These are phyloP conservation scores for Diddensiella transvaalensis DNA, from an alignment of 805 yeast genomes.

Conservation along the genomic window DNA sequence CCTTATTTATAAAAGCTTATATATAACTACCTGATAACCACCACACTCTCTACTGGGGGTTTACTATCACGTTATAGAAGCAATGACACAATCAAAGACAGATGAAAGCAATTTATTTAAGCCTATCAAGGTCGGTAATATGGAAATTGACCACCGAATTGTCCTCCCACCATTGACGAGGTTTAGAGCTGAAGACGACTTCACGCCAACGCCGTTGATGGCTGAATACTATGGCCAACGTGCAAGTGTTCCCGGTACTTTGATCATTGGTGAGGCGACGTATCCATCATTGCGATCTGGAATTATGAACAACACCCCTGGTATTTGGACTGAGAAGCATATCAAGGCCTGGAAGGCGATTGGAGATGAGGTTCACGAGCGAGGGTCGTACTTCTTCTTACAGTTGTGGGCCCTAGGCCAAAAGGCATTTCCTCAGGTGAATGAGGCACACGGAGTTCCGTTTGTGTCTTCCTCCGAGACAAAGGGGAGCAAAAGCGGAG, in stretches of 20 bases:
- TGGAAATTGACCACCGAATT: constrained; percentile 37
- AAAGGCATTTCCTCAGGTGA: constrained; percentile 1
- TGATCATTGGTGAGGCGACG: constrained; percentile 7
- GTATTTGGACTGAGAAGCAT: constrained; percentile 5
- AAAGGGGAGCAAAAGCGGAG: background rate
- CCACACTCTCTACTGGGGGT: too few species aligned
- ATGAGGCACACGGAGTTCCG: background rate
- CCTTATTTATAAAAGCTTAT: too few species aligned
- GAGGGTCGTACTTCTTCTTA: constrained; percentile 34
- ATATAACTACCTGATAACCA: too few species aligned
- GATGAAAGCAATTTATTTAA: constrained; percentile 22
- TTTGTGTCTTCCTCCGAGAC: constrained; percentile 11
- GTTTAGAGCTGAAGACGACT: constrained; percentile 30
- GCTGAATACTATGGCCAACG: constrained; percentile 8
- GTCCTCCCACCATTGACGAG: constrained; percentile 52
- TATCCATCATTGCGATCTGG: background rate
- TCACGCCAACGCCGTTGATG: background rate
- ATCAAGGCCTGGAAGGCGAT: constrained; percentile 48
- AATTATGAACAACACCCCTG: background rate
- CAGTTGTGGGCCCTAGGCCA: constrained; percentile 47
- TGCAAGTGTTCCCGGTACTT: constrained; percentile 2
- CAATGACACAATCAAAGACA: too few species aligned
- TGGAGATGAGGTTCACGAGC: constrained; percentile 41
- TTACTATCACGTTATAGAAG: too few species aligned
- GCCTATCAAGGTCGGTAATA: constrained; percentile 36